Evolutionary conservation across 805 yeast species (phyloP).

Genomic region (Candida orba): DNA sequence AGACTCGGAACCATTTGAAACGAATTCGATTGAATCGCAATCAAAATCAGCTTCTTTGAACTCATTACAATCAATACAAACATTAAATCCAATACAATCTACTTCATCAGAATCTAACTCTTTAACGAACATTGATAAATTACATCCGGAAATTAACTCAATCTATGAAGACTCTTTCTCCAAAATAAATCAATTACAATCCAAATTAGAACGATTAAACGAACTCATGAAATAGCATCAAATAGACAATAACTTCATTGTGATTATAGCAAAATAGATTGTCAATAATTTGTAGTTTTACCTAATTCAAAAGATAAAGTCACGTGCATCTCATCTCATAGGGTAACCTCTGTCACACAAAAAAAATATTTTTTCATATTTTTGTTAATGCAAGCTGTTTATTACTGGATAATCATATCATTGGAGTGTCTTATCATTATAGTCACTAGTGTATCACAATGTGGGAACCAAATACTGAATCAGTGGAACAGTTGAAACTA

Average conservation of each 20-base stretch:
- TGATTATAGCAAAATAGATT: no score
- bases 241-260: neutral
- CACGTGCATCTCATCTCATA: conserved; percentile 1
- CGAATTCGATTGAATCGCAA: neutral
- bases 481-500: conserved; percentile 54
- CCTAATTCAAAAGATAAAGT: no score
- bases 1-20: no score
- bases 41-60: conserved; percentile 17
- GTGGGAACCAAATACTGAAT: conserved; percentile 65
- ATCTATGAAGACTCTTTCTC: conserved; percentile 53
- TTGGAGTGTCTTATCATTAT: neutral
- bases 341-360: neutral
- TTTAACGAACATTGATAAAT: neutral
- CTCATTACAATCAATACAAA: conserved; percentile 13
- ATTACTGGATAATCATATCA: neutral
- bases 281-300: neutral
- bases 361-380: no score
- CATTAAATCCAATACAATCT: neutral
- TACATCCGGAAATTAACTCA: conserved; percentile 42
- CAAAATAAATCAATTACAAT: conserved; percentile 32
- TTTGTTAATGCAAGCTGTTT: neutral
- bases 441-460: conserved; percentile 25
- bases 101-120: neutral
- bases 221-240: conserved; percentile 9
- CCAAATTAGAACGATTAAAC: conserved; percentile 18